Evolutionary conservation across 176 grass and related monocot genomes (phyloP).

Genomic region (Raddia guianensis): DNA sequence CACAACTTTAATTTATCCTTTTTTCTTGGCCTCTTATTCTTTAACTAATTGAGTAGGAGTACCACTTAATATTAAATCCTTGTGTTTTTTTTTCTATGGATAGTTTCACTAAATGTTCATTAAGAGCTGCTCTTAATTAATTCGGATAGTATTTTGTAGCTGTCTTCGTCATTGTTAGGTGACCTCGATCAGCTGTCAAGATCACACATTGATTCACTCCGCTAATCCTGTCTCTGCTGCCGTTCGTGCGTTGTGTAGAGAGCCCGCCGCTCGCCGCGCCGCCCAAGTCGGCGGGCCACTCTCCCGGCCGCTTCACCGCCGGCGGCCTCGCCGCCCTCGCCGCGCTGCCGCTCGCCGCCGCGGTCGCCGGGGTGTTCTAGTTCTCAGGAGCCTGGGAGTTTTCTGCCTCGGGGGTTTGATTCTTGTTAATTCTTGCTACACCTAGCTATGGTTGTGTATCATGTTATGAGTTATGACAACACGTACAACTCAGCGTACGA

Average conservation of each 20-base stretch:
- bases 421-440: constrained; percentile 38
- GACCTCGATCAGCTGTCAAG: not conserved
- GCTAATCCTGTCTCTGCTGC: not conserved
- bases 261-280: constrained; percentile 26
- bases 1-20: no score
- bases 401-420: not conserved
- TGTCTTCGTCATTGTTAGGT: not conserved
- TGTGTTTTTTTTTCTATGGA: no score
- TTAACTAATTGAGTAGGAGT: no score
- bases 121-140: not conserved
- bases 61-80: no score
- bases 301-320: constrained; percentile 15
- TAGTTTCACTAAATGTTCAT: not conserved
- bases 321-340: constrained; percentile 24
- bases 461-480: not conserved
- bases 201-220: not conserved
- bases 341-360: constrained; percentile 24
- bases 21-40: no score
- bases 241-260: constrained; percentile 20
- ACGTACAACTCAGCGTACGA: not conserved
- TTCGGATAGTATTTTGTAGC: not conserved
- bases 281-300: not conserved
- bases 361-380: constrained; percentile 32
- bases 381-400: not conserved
- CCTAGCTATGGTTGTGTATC: constrained; percentile 16